Evolutionary conservation across 2,329 filamentous ascomycete genomes (phyloP), one percentile per base, ranked within the genome.

Genomic region (Hymenoscyphus occultus): DNA sequence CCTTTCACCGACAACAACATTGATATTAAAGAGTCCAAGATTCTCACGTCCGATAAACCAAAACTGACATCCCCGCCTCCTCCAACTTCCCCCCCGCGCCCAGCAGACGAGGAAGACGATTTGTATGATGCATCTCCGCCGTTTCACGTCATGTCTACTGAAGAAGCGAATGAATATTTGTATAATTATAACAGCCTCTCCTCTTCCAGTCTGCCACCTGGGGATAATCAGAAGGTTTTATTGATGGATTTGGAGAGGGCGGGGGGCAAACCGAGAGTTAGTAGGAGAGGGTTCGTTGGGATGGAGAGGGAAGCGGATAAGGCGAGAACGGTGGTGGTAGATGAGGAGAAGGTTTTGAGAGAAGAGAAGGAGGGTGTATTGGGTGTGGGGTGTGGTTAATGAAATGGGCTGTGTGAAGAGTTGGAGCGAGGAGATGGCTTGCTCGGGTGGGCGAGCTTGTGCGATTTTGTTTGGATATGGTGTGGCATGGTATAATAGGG

Each of bases 171-270:
- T 9, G 65, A 69, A 13, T 71, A 75, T 48, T 65, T 75, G 1
- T 72, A 70, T 67, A 66, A 65, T 13, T 67, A 71, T 45, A 56
- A 64, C 39, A 67, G 70, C 7, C 64, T 68, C 2, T 65, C 63
- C 7, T 48, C 35, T 39, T 51, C n/a, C 19, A 63, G 58, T 56
- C 10, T 22, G 58, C 59, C 32, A 63, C 75, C 72, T 0, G 65
- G 72, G 12, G 76, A 77, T 3, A 54, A 19, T 28, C 79, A 82
- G 57, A 82, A 82, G 64, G 81, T 80, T 48, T 72, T 77, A 0
- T 66, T 72, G 0, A 75, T 75, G 0, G 80, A 81, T 56, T 69
- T 75, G 0, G 72, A 74, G 16, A 51, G 39, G 14, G 35, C 51
- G 3, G 62, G 62, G 19, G 56, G 45, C 12, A 65, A 51, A 54